Conservation (phyloP, 176 grass and related monocot genomes). For the Musa schizocarpa region DNA sequence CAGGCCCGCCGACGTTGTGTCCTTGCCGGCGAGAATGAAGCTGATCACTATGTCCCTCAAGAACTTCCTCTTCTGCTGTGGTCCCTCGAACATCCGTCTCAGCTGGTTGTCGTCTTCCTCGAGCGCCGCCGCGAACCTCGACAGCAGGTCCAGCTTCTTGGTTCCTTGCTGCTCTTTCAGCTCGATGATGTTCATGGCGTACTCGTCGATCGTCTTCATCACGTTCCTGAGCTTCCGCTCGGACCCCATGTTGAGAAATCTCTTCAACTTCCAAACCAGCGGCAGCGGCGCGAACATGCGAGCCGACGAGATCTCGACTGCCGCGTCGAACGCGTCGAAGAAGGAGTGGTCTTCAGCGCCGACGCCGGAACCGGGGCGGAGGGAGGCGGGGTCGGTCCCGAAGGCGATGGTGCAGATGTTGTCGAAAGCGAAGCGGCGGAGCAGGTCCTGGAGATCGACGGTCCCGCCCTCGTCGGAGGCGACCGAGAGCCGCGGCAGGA, state of each 20-base stretch:
- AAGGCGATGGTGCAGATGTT: constrained; percentile 49
- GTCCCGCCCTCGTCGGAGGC: constrained; percentile 16
- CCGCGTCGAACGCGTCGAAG: constrained; percentile 47
- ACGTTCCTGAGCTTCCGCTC: constrained; percentile 40
- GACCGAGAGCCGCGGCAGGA: constrained; percentile 1
- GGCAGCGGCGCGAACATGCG: constrained; percentile 45
- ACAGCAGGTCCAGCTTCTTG: constrained; percentile 40
- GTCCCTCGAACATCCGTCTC: constrained; percentile 22
- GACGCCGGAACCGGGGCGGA: constrained; percentile 20
- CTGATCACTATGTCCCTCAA: constrained; percentile 56
- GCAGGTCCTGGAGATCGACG: constrained; percentile 48
- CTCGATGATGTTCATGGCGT: constrained; percentile 32
- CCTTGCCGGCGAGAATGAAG: constrained; percentile 64
- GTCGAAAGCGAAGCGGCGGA: constrained; percentile 51
- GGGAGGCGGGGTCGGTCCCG: constrained; percentile 29
- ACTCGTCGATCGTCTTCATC: constrained; percentile 6
- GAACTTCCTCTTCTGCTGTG: constrained; percentile 36
- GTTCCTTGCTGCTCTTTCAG: constrained; percentile 10
- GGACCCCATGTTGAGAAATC: constrained; percentile 31
- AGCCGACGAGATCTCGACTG: constrained; percentile 43
- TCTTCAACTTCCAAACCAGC: constrained; percentile 34
- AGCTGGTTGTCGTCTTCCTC: constrained; percentile 38
- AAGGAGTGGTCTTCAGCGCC: constrained; percentile 11
- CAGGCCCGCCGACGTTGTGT: constrained; percentile 40
- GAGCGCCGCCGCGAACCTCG: constrained; percentile 37